Conservation (phyloP, 495 filamentous ascomycete species). For the Hypoxylon lienhwacheense region DNA sequence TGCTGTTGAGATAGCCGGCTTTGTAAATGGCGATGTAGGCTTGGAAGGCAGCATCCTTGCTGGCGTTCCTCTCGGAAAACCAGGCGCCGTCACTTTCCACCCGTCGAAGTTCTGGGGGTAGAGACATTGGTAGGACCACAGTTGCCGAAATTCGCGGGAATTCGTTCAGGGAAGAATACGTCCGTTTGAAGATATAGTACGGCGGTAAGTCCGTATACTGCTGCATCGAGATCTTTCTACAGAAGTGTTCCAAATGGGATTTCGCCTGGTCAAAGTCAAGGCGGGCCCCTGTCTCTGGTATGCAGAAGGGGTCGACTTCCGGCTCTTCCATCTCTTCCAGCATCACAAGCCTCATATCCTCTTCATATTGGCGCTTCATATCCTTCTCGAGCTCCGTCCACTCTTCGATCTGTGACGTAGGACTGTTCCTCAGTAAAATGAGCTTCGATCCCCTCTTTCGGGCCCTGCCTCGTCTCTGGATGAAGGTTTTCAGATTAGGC, state of each 20-base stretch:
- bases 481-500: slow-evolving; percentile 77
- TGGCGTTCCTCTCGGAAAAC: slow-evolving; percentile 73
- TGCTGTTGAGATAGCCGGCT: slow-evolving; percentile 73
- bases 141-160: slow-evolving; percentile 49
- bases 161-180: neutral
- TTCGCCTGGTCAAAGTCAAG: slow-evolving; percentile 73
- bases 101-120: slow-evolving; percentile 64
- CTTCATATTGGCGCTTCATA: slow-evolving; percentile 74
- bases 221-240: slow-evolving; percentile 58
- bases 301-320: slow-evolving; percentile 47
- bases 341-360: slow-evolving; percentile 61
- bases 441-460: slow-evolving; percentile 71
- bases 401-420: slow-evolving; percentile 36
- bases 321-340: slow-evolving; percentile 57
- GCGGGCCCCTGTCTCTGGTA: slow-evolving; percentile 61
- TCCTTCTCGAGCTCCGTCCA: slow-evolving; percentile 68
- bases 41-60: slow-evolving; percentile 81
- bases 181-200: slow-evolving; percentile 49
- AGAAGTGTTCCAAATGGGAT: slow-evolving; percentile 82
- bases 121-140: slow-evolving; percentile 71
- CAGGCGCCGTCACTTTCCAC: slow-evolving; percentile 58
- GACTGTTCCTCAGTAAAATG: slow-evolving; percentile 59
- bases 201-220: slow-evolving; percentile 57
- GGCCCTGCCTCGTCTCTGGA: slow-evolving; percentile 86
- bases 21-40: slow-evolving; percentile 72